Base-by-base conservation (phyloP, 331 rosid species). In the Malus hybrid region DNA sequence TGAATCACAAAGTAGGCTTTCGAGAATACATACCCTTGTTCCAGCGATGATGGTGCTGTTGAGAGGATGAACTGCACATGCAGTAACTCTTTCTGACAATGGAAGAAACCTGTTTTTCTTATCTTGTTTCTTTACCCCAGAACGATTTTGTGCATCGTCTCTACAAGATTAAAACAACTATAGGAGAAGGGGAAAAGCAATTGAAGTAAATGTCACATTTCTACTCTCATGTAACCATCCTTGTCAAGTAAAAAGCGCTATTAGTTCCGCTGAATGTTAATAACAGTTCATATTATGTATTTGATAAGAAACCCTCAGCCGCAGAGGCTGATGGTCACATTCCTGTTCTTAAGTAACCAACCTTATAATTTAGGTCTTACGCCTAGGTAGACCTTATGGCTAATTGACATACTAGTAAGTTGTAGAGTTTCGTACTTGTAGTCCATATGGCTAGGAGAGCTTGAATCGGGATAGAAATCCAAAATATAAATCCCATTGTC, bases 11-110 rank as follows among this genome's bases (percentile, higher is more conserved):
- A 36, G 52, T 10, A 33, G 64, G 55, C 44, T 56, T 36, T 57
- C 19, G 6, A 55, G 73, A 62, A 14, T 68, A 75, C 88, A 70
- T 65, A 93, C 97, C 96, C 83, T 87, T 2, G 98, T 93, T 75
- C 96, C 97, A 0, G 84, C 87, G 4, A 91, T 65, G 29, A 91
- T 85, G 76, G 96, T 86, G 65, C 89, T 85, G 74, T 88, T 87
- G 65, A 91, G 81, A 57, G 98, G 97, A 78, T 91, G 97, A 75
- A 89, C 88, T 68, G 96, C 90, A 50, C 96, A 91, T 69, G 93
- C 85, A 22, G 90, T 82, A 55, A 93, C 90, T 18, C 88, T 89
- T 79, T 90, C 96, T 13, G 97, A 84, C 81, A 86, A 71, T 70
- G 82, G 79, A 69, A 91, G 61, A 78, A 86, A 90, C 67, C 82